phyloP scores from a whole-genome alignment of 768 basidiomycete species.

The Leccinum obscurum region DNA sequence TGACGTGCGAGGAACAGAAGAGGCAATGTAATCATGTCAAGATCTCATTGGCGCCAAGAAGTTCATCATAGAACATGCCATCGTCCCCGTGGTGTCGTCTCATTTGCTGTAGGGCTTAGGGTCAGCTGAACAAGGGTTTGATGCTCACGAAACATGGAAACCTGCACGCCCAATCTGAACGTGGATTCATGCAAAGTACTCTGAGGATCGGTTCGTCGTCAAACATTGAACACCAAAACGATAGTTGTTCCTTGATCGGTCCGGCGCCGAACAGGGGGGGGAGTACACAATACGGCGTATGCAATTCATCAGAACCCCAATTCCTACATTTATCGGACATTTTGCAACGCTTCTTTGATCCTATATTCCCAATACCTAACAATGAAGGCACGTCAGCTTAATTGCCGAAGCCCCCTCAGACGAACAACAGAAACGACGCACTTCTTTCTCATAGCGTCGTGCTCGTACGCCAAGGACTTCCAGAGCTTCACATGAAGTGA shows the following conservation, averaged over 20 bases:
- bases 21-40: slow-evolving; percentile 72
- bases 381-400: slow-evolving; percentile 23
- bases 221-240: neutral
- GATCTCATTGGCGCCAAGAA: slow-evolving; percentile 78
- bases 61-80: slow-evolving; percentile 65
- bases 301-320: slow-evolving; percentile 9
- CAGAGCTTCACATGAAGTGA: slow-evolving; percentile 52
- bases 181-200: neutral
- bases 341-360: slow-evolving; percentile 50
- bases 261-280: neutral
- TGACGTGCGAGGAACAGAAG: slow-evolving; percentile 43
- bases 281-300: slow-evolving; percentile 3
- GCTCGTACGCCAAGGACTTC: slow-evolving; percentile 64
- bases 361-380: slow-evolving; percentile 77
- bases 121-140: slow-evolving; percentile 67
- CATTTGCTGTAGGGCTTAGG: slow-evolving; percentile 68
- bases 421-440: slow-evolving; percentile 33
- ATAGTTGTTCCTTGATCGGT: slow-evolving; percentile 1
- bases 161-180: neutral
- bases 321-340: slow-evolving; percentile 21
- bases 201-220: neutral
- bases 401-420: slow-evolving; percentile 22
- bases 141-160: slow-evolving; percentile 47
- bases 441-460: slow-evolving; percentile 79
- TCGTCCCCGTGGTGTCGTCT: slow-evolving; percentile 65